Base-by-base conservation (phyloP, 1,284 basidiomycete genomes). In the Trichosporon faecale region DNA sequence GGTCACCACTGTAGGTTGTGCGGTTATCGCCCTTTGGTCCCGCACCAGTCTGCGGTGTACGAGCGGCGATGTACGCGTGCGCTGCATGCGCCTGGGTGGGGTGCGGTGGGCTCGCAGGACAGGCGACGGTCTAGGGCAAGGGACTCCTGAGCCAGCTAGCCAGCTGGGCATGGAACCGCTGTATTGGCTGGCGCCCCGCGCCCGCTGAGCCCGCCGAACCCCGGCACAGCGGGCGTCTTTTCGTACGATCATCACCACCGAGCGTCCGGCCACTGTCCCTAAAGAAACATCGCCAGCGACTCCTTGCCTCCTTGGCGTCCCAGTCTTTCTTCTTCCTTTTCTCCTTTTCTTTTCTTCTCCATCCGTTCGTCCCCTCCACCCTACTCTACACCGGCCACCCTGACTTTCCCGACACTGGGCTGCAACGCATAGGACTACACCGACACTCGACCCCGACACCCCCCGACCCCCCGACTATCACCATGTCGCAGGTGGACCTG, bases 401-500 rank as follows among this genome's bases (percentile, higher is more conserved):
- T 18, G 40, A 18, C 40, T 8, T n/a, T n/a, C 11, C 18, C 40
- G 40, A 44, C 40, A 44, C 18, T n/a, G 12, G 40, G 18, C 16
- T 44, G 18, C 40, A 44, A 6, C 40, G 18, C 40, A 44, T 3
- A 18, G 4, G 57, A 8, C 27, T 29, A 33, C 57, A 4, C 29
- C 27, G 57, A 61, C 57, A 29, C 25, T 61, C 57, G 57, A 18
- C 57, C 23, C 21, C 31, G 27, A 61, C 57, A 31, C 27, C 57
- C 57, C 12, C 55, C 55, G 3, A 12, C 3, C 52, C 29, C 57
- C 29, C 57, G 16, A 31, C 27, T 8, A 29, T 33, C 75, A 77
- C 44, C 71, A 84, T 84, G 83, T 71, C 79, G 25, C 74, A 76
- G 40, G 72, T 79, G 72, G 83, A 83, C 68, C 67, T 79, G 65